phyloP scores from a whole-genome alignment of 2,329 filamentous ascomycete species.

The Laburnicola sp. region DNA sequence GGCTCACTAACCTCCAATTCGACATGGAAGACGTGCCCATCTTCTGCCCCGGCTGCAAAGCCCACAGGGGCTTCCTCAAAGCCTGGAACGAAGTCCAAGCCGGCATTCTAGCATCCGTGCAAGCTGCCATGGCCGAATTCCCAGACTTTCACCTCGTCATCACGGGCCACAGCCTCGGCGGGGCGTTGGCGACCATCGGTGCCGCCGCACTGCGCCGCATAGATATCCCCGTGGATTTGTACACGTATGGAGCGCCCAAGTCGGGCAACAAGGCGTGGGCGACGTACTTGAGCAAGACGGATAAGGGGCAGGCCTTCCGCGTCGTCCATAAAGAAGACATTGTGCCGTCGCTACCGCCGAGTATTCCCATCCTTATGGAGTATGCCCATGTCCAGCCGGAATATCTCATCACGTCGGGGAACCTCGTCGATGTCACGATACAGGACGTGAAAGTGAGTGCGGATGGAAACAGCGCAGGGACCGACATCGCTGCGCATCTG shows the following conservation, averaged over 20 bases:
- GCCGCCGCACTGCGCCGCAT: constrained; percentile 58
- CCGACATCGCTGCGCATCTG: constrained; percentile 37
- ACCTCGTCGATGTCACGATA: constrained; percentile 21
- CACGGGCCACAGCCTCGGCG: constrained; percentile 73
- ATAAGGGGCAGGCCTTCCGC: constrained; percentile 60
- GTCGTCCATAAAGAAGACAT: constrained; percentile 70
- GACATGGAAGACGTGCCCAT: constrained; percentile 42
- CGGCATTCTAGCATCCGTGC: constrained; percentile 51
- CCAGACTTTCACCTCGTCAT: constrained; percentile 59
- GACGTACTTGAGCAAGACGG: constrained; percentile 57
- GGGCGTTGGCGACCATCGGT: constrained; percentile 64
- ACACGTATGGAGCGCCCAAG: constrained; percentile 69
- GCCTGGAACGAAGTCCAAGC: constrained; percentile 60
- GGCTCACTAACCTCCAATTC: constrained; percentile 60
- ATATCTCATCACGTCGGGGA: constrained; percentile 55
- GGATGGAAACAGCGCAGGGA: constrained; percentile 39
- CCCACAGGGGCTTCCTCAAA: constrained; percentile 62
- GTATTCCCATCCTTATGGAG: constrained; percentile 58
- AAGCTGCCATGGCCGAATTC: constrained; percentile 50
- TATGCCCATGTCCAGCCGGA: constrained; percentile 60
- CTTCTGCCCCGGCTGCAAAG: constrained; percentile 53
- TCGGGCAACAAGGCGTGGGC: constrained; percentile 62
- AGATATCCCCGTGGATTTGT: constrained; percentile 59
- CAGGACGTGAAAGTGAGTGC: constrained; percentile 30
- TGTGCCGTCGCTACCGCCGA: constrained; percentile 67